These are phyloP conservation scores for Porcisia hertigi DNA, from an alignment of 208 protist species.

Conservation along the genomic window DNA sequence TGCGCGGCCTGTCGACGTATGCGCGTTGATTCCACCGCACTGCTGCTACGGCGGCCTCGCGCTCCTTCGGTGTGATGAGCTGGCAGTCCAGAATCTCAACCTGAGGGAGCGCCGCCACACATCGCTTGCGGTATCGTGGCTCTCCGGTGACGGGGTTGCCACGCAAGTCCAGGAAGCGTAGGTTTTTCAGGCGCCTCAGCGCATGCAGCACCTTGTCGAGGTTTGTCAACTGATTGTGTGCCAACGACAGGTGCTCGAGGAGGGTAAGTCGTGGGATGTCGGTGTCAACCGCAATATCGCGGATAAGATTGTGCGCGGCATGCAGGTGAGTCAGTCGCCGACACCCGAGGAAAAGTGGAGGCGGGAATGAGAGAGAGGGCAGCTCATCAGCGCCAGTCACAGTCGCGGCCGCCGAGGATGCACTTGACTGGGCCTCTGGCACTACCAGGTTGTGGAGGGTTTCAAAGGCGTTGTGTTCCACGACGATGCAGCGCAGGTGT, in stretches of 20 bases:
- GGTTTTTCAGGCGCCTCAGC: constrained; percentile 48
- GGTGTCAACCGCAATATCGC: constrained; percentile 36
- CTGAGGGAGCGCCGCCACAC: constrained; percentile 62
- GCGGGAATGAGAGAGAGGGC: not conserved
- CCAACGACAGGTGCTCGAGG: constrained; percentile 66
- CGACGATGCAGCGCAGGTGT: constrained; percentile 61
- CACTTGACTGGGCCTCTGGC: not conserved
- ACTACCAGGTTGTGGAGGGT: constrained; percentile 52
- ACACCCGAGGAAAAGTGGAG: constrained; percentile 46
- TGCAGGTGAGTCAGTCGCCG: constrained; percentile 53
- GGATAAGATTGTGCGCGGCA: constrained; percentile 42
- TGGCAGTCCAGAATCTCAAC: constrained; percentile 70
- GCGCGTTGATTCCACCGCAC: not conserved
- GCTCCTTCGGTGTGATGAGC: constrained; percentile 52
- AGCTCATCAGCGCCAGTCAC: not conserved
- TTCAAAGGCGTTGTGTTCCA: constrained; percentile 62
- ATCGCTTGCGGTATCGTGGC: constrained; percentile 58
- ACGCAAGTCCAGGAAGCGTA: constrained; percentile 64
- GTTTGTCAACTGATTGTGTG: constrained; percentile 62
- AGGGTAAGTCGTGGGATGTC: constrained; percentile 52
- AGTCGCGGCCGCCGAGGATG: not conserved
- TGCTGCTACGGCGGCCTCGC: constrained; percentile 25
- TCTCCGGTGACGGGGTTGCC: constrained; percentile 74
- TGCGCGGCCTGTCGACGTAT: not conserved
- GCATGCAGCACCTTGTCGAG: constrained; percentile 34